Conservation (phyloP, 2,329 filamentous ascomycete genomes). For the Plectosphaerella plurivora region DNA sequence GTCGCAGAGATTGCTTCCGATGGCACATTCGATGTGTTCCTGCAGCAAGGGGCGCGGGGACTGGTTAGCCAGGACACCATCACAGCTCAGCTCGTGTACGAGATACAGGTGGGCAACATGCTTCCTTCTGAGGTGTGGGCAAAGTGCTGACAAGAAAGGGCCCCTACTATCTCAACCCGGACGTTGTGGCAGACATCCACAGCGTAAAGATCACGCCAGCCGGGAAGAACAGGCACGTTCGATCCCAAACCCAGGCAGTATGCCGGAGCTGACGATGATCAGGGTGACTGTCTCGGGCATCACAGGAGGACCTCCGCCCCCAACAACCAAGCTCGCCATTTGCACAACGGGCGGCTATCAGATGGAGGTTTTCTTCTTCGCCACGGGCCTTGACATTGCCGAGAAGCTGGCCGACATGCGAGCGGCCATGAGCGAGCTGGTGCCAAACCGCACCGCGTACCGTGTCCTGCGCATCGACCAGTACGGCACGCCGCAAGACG, state of each 20-base stretch:
- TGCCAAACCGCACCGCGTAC: slow-evolving; percentile 19
- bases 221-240: slow-evolving; percentile 7
- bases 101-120: slow-evolving; percentile 30
- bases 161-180: slow-evolving; percentile 41
- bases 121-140: too few species aligned
- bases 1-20: slow-evolving; percentile 30
- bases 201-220: slow-evolving; percentile 29
- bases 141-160: slow-evolving; percentile 11
- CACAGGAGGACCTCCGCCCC: slow-evolving; percentile 29
- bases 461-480: slow-evolving; percentile 22
- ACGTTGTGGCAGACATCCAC: slow-evolving; percentile 38
- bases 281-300: slow-evolving; percentile 31
- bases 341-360: slow-evolving; percentile 32
- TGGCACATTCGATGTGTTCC: slow-evolving; percentile 28
- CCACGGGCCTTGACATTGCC: slow-evolving; percentile 16
- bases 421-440: slow-evolving; percentile 14
- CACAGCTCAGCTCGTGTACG: slow-evolving; percentile 43
- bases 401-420: slow-evolving; percentile 19
- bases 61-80: slow-evolving; percentile 30
- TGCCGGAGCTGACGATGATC: background rate
- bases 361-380: slow-evolving; percentile 22
- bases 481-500: slow-evolving; percentile 16
- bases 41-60: slow-evolving; percentile 27
- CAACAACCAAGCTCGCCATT: slow-evolving; percentile 33
- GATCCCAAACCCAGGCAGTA: too few species aligned